Evolutionary conservation across 1,139 yeast genomes (phyloP), one percentile per base, ranked within the genome.

Genomic region (Casaregolazyma lundiana): DNA sequence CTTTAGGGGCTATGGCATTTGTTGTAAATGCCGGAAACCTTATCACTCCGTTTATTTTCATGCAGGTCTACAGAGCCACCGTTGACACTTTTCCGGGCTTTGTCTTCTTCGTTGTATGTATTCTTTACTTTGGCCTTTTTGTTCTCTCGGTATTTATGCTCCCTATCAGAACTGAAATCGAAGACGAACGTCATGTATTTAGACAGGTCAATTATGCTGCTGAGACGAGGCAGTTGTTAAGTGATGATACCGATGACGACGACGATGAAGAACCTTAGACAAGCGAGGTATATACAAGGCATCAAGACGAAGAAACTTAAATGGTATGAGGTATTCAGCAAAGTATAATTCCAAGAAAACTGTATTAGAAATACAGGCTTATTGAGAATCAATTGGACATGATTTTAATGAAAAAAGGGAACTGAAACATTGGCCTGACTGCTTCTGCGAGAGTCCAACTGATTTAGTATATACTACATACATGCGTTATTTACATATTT

Each of bases 1-100:
- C 65, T 19, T 49, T 66, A 20, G 70, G 70, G 11, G 68, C 65
- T 1, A 44, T 63, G 16, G 54, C 63, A 4, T 53, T 62, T 36
- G 43, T 66, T 35, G 48, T 57, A 19, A 50, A 55, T 20, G 41
- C 63, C 5, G 53, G 57, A 18, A 49, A 49, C 20, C 51, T 63
- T 18, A 38, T 63, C 18, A 53, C 58, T 7, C 69, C 68, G 3
- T 53, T 57, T 8, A 35, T 59, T 3, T 63, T 63, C 44, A 51
- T 61, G 26, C 39, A 51, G n/a, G 43, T 66, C 13, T 66, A 60
- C 50, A 56, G 55, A 13, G 39, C 42, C 29, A 60, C 68, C 2
- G 60, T 61, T 4, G 54, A 51, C 2, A 41, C 51, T 21, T 52
- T 55, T 2, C 68, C 69, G 1, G 56, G 54, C 42, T 43, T 57